Evolutionary conservation across 805 yeast species (phyloP).

Genomic region (Monosporozyma yasuniensis): DNA sequence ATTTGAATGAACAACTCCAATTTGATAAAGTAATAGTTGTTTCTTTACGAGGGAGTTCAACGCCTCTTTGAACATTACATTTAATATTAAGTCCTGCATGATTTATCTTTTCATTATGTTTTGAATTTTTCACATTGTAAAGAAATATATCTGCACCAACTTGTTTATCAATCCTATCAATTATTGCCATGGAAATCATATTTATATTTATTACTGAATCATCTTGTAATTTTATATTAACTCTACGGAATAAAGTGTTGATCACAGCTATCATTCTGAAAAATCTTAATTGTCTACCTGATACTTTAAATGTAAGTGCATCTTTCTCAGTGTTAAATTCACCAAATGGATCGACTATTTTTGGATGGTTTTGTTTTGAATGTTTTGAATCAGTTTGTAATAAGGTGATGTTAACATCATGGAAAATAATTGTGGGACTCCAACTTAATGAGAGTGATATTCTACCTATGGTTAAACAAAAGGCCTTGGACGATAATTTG

Average conservation of each 20-base stretch:
- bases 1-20: slow-evolving; percentile 17
- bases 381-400: not conserved
- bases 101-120: slow-evolving; percentile 12
- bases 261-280: slow-evolving; percentile 12
- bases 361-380: not conserved
- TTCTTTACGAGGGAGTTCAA: not conserved
- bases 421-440: slow-evolving; percentile 15
- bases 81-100: slow-evolving; percentile 12
- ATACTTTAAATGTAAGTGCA: slow-evolving; percentile 8
- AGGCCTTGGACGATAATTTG: slow-evolving; percentile 7
- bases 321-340: slow-evolving; percentile 3
- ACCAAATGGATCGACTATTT: not conserved
- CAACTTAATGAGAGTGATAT: slow-evolving; percentile 14
- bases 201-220: slow-evolving; percentile 9
- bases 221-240: slow-evolving; percentile 7
- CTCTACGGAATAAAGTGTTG: slow-evolving; percentile 9
- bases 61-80: slow-evolving; percentile 5
- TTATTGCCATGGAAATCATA: slow-evolving; percentile 14
- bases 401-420: slow-evolving; percentile 11
- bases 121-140: slow-evolving; percentile 11
- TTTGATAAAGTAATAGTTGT: slow-evolving; percentile 6
- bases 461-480: slow-evolving; percentile 11
- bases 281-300: slow-evolving; percentile 6
- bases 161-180: slow-evolving; percentile 9
- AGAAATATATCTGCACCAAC: slow-evolving; percentile 15